These are phyloP conservation scores for Umbilicaria muhlenbergii DNA, from an alignment of 495 filamentous ascomycete genomes.

Conservation along the genomic window DNA sequence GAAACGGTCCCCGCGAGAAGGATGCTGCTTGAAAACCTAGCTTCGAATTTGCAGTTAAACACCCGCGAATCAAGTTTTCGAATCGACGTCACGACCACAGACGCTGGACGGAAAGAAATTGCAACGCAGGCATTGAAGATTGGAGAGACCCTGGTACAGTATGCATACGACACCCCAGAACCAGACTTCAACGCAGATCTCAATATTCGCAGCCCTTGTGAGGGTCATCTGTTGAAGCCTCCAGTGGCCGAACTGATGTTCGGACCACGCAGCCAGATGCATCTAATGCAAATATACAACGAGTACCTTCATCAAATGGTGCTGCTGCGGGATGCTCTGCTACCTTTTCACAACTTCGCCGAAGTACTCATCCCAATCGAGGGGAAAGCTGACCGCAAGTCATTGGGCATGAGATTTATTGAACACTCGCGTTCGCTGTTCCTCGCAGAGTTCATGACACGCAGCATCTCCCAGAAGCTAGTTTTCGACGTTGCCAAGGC, in stretches of 20 bases:
- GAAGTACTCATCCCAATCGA: conserved; percentile 16
- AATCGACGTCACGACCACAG: conserved; percentile 2
- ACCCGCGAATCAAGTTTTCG: conserved; percentile 18
- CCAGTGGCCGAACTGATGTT: conserved; percentile 16
- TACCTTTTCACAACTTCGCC: conserved; percentile 21
- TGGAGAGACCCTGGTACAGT: conserved; percentile 14
- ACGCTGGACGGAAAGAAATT: conserved; percentile 15
- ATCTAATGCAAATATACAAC: conserved; percentile 22
- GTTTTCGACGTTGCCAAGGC: conserved; percentile 13
- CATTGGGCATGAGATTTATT: conserved; percentile 11
- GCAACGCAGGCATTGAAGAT: conserved; percentile 15
- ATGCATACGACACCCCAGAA: conserved; percentile 10
- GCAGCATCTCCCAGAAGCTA: conserved; percentile 8
- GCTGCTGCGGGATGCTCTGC: conserved; percentile 18
- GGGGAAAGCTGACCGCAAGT: conserved; percentile 1
- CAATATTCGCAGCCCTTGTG: conserved; percentile 18
- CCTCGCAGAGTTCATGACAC: conserved; percentile 14
- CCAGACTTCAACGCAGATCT: conserved; percentile 7
- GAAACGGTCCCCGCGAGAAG: conserved; percentile 5
- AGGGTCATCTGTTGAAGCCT: conserved; percentile 17
- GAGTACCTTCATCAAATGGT: conserved; percentile 25
- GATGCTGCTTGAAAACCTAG: conserved; percentile 16
- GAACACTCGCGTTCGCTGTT: conserved; percentile 14
- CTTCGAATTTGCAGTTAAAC: conserved; percentile 15
- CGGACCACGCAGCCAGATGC: conserved; percentile 12